Conservation (phyloP, 371 early-diverging fungal genomes). For the Conidiobolus coronatus region DNA sequence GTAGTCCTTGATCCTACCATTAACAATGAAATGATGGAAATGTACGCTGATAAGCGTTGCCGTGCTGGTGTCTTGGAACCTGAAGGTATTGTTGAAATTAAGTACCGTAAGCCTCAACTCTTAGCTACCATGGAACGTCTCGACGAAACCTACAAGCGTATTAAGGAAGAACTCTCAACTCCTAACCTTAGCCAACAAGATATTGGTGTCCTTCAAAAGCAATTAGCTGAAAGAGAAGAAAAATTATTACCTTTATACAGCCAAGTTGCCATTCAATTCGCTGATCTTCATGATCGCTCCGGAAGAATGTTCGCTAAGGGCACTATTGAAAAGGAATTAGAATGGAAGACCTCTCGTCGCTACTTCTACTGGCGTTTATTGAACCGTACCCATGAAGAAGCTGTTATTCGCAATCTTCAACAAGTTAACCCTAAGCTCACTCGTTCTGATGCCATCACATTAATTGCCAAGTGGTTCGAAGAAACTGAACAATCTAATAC, state of each 20-base stretch:
- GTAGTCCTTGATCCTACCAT: slow-evolving; percentile 97
- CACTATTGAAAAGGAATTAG: slow-evolving; percentile 52
- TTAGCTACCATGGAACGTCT: slow-evolving; percentile 80
- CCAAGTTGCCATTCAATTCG: slow-evolving; percentile 88
- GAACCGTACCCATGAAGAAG: slow-evolving; percentile 54
- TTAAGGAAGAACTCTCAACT: slow-evolving; percentile 18
- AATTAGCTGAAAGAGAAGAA: slow-evolving; percentile 62
- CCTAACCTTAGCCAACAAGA: slow-evolving; percentile 13
- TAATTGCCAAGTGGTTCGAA: no score
- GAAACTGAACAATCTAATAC: no score
- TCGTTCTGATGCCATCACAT: slow-evolving; percentile 10
- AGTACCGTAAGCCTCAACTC: slow-evolving; percentile 85
- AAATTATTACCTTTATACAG: slow-evolving; percentile 71
- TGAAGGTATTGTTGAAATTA: slow-evolving; percentile 96
- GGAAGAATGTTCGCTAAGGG: slow-evolving; percentile 92
- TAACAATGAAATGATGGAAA: slow-evolving; percentile 92
- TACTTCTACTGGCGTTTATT: slow-evolving; percentile 88
- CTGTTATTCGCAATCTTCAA: slow-evolving; percentile 26
- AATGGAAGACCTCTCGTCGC: slow-evolving; percentile 59
- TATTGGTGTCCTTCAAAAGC: slow-evolving; percentile 33
- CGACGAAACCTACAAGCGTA: slow-evolving; percentile 33
- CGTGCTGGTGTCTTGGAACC: slow-evolving; percentile 96
- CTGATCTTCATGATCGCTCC: slow-evolving; percentile 93
- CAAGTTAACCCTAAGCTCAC: slow-evolving; percentile 15
- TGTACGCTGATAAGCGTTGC: slow-evolving; percentile 83